These are phyloP conservation scores for Gigaspora rosea DNA, from an alignment of 192 early-diverging fungal genomes.

Conservation along the genomic window DNA sequence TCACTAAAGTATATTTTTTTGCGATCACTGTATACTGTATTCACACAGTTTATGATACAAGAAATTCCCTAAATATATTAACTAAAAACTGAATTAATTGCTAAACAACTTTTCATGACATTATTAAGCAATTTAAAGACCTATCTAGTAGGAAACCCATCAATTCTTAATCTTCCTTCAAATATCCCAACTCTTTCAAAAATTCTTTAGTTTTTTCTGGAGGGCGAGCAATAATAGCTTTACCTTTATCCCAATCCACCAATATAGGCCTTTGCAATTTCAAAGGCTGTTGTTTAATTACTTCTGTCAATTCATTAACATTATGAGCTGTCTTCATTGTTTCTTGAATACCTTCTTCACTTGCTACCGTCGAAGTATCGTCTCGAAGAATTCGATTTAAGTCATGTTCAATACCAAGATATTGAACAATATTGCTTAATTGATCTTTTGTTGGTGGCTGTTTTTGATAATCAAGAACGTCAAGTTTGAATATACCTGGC, in stretches of 20 bases:
- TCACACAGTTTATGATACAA: too few relatives aligned
- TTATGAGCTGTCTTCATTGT: not conserved
- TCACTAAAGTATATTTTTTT: too few relatives aligned
- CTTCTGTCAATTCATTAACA: not conserved
- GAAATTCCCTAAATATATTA: too few relatives aligned
- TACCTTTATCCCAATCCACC: constrained; percentile 29
- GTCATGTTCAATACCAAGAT: constrained; percentile 13
- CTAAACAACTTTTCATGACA: too few relatives aligned
- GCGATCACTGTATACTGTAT: too few relatives aligned
- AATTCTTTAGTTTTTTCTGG: constrained; percentile 14
- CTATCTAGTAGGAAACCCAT: too few relatives aligned
- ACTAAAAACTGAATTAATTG: too few relatives aligned
- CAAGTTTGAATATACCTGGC: constrained; percentile 7
- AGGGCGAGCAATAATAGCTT: constrained; percentile 29
- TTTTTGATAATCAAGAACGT: constrained; percentile 24
- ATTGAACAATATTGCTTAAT: not conserved
- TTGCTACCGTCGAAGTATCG: not conserved
- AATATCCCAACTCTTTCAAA: constrained; percentile 24
- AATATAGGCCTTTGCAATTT: constrained; percentile 22
- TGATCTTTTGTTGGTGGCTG: constrained; percentile 11
- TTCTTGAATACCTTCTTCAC: not conserved
- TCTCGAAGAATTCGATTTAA: not conserved
- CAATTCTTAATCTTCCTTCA: not conserved
- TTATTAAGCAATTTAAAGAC: too few relatives aligned
- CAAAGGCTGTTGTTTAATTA: constrained; percentile 12